These are phyloP conservation scores for Gaeumannomyces tritici DNA, from an alignment of 2,329 filamentous ascomycete genomes.

Conservation along the genomic window DNA sequence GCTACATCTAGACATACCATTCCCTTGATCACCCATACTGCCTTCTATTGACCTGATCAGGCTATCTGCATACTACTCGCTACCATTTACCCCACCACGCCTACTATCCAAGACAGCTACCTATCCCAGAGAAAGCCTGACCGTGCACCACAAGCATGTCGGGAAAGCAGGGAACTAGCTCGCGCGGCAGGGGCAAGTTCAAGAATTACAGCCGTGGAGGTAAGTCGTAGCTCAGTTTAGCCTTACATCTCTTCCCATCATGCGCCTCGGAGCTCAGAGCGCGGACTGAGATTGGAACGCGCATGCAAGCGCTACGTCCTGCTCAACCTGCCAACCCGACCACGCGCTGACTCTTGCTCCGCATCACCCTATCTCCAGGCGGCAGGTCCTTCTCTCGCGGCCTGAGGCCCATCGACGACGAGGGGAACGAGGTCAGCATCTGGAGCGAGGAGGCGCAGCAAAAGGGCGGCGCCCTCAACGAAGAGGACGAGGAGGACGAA, in stretches of 20 bases:
- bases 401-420: slow-evolving; percentile 76
- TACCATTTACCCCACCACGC: slow-evolving; percentile 1
- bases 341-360: background rate
- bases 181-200: slow-evolving; percentile 84
- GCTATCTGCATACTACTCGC: background rate
- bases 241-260: background rate
- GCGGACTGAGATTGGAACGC: background rate
- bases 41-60: background rate
- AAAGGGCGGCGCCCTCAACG: slow-evolving; percentile 35
- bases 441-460: slow-evolving; percentile 57
- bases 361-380: slow-evolving; percentile 38
- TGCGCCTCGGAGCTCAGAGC: background rate
- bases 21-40: no score
- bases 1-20: background rate
- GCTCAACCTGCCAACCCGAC: background rate
- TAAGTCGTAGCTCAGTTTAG: slow-evolving; percentile 28
- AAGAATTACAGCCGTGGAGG: slow-evolving; percentile 89
- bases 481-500: slow-evolving; percentile 41
- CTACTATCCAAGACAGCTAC: no score
- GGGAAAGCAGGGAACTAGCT: slow-evolving; percentile 33
- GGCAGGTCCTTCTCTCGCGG: slow-evolving; percentile 94
- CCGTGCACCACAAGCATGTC: slow-evolving; percentile 28
- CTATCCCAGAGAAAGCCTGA: background rate
- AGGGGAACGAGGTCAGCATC: slow-evolving; percentile 83
- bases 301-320: background rate